phyloP scores from a whole-genome alignment of 106 monocot genomes.

The Posidonia australis region DNA sequence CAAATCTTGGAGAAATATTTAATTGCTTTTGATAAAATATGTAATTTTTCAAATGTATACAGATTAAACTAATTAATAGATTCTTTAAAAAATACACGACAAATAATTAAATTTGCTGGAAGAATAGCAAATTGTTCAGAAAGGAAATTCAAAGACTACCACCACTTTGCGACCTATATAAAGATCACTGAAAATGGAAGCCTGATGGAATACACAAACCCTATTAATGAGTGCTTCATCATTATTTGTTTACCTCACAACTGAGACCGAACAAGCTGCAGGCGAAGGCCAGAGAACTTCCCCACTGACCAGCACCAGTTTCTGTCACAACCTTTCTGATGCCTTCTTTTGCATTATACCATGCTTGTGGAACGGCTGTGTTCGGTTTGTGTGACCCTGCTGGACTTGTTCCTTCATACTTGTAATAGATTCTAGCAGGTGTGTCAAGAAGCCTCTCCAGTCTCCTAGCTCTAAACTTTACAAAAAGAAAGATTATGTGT shows the following conservation, averaged over 20 bases:
- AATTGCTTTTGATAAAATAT: too few species aligned
- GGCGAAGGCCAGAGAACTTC: constrained; percentile 70
- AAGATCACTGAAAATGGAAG: too few species aligned
- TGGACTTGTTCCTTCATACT: constrained; percentile 86
- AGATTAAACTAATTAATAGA: too few species aligned
- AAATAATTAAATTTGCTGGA: too few species aligned
- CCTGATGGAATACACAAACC: too few species aligned
- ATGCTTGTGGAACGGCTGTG: constrained; percentile 73
- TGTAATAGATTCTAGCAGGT: constrained; percentile 89
- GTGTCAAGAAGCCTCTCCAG: constrained; percentile 64
- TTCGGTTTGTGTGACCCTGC: constrained; percentile 89
- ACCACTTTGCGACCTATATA: too few species aligned
- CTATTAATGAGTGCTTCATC: too few species aligned
- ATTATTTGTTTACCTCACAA: constrained; percentile 40
- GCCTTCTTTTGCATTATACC: constrained; percentile 64
- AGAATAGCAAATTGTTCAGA: too few species aligned
- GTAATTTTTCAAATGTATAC: too few species aligned
- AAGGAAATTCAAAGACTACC: too few species aligned
- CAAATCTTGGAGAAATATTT: too few species aligned
- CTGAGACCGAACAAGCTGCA: constrained; percentile 61
- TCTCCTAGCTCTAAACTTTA: constrained; percentile 44
- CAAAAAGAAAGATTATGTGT: background rate
- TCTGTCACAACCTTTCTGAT: constrained; percentile 77
- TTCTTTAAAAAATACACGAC: too few species aligned
- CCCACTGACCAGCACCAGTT: constrained; percentile 90